Conservation (phyloP, 2,329 filamentous ascomycete species). For the Diaporthe caulivora region DNA sequence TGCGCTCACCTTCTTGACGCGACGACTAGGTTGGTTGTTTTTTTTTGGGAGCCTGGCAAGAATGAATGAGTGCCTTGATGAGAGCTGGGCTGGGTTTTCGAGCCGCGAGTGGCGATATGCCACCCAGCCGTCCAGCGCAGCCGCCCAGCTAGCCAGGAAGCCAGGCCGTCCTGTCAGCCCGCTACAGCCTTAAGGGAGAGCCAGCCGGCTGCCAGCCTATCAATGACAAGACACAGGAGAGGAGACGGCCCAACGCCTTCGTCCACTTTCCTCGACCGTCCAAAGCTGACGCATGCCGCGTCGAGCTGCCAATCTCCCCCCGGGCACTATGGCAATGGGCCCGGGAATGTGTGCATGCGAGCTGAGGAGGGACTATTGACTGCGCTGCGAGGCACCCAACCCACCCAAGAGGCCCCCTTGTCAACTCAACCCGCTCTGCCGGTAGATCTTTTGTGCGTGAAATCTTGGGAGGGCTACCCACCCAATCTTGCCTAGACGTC, state of each 20-base stretch:
- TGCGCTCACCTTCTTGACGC: neutral
- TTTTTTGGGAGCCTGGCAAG: neutral
- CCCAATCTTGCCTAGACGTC: neutral
- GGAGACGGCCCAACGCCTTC: neutral
- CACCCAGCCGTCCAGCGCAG: neutral
- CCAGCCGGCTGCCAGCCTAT: no score
- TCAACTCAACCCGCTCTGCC: slow-evolving; percentile 4
- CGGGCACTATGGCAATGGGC: neutral
- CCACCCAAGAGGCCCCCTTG: no score
- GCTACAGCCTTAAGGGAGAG: slow-evolving; percentile 21
- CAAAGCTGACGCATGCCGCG: neutral
- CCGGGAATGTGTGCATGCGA: neutral
- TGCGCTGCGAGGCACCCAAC: slow-evolving; percentile 17
- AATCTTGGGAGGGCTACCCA: neutral
- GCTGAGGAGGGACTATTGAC: slow-evolving; percentile 14
- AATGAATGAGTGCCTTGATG: neutral
- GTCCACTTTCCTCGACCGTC: no score
- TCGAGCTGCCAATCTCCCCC: neutral
- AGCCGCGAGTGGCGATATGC: neutral
- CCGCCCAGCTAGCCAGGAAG: no score
- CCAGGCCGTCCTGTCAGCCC: slow-evolving; percentile 9
- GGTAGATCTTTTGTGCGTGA: neutral
- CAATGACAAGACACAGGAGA: neutral
- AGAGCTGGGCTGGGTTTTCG: neutral
- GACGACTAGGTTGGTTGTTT: neutral